phyloP scores from a whole-genome alignment of 1,284 basidiomycete species.

The Malassezia furfur region DNA sequence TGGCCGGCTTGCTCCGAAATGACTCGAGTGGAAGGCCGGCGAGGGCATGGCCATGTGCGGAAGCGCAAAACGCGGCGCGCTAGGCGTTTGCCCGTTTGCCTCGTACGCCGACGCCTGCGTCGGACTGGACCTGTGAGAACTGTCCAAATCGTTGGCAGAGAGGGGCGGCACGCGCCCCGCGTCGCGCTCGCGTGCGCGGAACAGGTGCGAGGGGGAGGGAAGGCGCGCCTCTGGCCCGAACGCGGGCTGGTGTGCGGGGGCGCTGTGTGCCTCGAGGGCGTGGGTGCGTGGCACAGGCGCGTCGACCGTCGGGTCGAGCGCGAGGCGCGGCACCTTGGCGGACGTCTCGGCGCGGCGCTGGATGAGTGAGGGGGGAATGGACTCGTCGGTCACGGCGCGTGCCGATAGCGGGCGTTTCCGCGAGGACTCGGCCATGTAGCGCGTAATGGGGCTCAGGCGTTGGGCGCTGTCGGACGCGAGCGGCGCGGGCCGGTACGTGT shows the following conservation, averaged over 20 bases:
- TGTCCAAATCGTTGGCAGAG: neutral
- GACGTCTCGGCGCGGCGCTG: conserved; percentile 38
- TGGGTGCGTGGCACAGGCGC: neutral
- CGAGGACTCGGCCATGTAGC: neutral
- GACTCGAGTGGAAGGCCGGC: conserved; percentile 40
- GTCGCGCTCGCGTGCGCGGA: conserved; percentile 10
- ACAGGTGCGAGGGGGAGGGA: conserved; percentile 18
- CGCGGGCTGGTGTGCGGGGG: conserved; percentile 38
- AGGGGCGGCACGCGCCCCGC: neutral
- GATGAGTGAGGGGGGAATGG: conserved; percentile 16
- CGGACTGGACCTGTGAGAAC: neutral
- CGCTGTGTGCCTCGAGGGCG: conserved; percentile 15
- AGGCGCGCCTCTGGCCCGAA: conserved; percentile 24
- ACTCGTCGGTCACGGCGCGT: neutral
- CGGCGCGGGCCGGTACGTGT: no score
- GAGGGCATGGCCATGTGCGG: conserved; percentile 40
- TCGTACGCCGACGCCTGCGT: neutral
- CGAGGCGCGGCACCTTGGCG: conserved; percentile 36
- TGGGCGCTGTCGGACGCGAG: no score
- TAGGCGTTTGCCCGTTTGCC: neutral
- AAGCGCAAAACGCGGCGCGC: conserved; percentile 6
- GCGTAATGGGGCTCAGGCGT: neutral
- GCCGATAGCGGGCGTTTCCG: neutral
- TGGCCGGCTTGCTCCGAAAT: conserved; percentile 15
- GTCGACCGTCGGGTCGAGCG: conserved; percentile 27